Conservation (phyloP, 169 alveolate species). For the Babesia caballi region DNA sequence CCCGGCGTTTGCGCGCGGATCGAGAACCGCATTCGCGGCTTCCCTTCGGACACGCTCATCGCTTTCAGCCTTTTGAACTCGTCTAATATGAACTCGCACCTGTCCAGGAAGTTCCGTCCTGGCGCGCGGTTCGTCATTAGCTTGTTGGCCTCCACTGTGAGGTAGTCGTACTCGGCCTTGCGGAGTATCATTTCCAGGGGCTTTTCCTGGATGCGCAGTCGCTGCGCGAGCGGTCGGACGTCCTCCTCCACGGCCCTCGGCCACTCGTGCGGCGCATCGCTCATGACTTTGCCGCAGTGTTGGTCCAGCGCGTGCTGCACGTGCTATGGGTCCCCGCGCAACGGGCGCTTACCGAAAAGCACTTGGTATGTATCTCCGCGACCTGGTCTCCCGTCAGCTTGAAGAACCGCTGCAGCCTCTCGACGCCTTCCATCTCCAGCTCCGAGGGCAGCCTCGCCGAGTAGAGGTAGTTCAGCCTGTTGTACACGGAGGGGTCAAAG, state of each 20-base stretch:
- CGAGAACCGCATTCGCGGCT: slow-evolving; percentile 1
- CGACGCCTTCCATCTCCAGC: slow-evolving; percentile 17
- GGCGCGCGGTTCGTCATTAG: slow-evolving; percentile 29
- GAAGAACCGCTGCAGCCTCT: slow-evolving; percentile 40
- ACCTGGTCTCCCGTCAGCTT: slow-evolving; percentile 14
- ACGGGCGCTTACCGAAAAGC: slow-evolving; percentile 21
- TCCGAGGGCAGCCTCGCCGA: slow-evolving; percentile 25
- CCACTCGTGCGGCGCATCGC: slow-evolving; percentile 15
- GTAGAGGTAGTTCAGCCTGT: slow-evolving; percentile 35
- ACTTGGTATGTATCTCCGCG: slow-evolving; percentile 36
- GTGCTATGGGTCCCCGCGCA: background rate
- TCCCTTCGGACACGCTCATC: background rate
- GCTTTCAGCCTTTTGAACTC: slow-evolving; percentile 25
- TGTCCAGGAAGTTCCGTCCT: slow-evolving; percentile 13
- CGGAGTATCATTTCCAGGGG: slow-evolving; percentile 24
- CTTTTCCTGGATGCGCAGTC: background rate
- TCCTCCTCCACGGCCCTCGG: background rate
- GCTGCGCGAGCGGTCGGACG: slow-evolving; percentile 10
- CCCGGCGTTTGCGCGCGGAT: background rate
- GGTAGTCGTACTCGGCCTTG: slow-evolving; percentile 34
- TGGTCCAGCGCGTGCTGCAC: slow-evolving; percentile 11
- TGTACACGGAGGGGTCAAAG: slow-evolving; percentile 34
- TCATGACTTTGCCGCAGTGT: slow-evolving; percentile 8
- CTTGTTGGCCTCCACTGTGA: slow-evolving; percentile 17
- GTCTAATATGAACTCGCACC: slow-evolving; percentile 3